Evolutionary conservation across 441 rosid genomes (phyloP).

Genomic region (Raphanus hybrid): DNA sequence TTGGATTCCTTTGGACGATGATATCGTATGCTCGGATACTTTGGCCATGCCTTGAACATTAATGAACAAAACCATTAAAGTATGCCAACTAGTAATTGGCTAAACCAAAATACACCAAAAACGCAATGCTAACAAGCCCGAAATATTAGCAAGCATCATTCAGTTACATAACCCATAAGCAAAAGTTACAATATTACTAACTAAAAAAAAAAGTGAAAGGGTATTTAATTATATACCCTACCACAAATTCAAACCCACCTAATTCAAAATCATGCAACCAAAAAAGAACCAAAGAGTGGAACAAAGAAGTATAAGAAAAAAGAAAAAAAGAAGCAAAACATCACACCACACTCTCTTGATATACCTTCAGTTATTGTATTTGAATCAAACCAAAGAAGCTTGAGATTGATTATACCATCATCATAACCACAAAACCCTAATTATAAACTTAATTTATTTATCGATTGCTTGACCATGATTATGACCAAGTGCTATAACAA

Average conservation of each 20-base stretch:
- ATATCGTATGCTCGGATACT: too few species aligned
- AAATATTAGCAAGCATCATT: conserved; percentile 30
- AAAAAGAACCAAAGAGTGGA: background rate
- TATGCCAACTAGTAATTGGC: background rate
- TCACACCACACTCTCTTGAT: conserved; percentile 33
- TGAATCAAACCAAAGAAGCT: conserved; percentile 17
- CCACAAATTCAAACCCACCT: conserved; percentile 39
- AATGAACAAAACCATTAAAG: background rate
- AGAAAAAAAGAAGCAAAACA: background rate
- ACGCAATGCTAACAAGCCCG: conserved; percentile 20
- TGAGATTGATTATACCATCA: conserved; percentile 5
- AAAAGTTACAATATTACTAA: background rate
- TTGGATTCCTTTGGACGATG: too few species aligned
- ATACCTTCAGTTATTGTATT: conserved; percentile 31
- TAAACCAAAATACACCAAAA: conserved; percentile 17
- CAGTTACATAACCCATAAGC: background rate
- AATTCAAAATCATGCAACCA: conserved; percentile 25
- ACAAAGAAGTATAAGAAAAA: background rate
- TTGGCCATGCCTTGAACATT: too few species aligned
- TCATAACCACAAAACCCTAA: conserved; percentile 42
- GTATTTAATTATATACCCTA: conserved; percentile 34
- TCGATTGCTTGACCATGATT: conserved; percentile 24
- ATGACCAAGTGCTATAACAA: conserved; percentile 52
- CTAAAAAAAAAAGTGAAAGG: background rate
- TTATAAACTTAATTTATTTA: conserved; percentile 34